These are phyloP conservation scores for Colletotrichum sp. DNA, from an alignment of 2,329 filamentous ascomycete genomes.

Conservation along the genomic window DNA sequence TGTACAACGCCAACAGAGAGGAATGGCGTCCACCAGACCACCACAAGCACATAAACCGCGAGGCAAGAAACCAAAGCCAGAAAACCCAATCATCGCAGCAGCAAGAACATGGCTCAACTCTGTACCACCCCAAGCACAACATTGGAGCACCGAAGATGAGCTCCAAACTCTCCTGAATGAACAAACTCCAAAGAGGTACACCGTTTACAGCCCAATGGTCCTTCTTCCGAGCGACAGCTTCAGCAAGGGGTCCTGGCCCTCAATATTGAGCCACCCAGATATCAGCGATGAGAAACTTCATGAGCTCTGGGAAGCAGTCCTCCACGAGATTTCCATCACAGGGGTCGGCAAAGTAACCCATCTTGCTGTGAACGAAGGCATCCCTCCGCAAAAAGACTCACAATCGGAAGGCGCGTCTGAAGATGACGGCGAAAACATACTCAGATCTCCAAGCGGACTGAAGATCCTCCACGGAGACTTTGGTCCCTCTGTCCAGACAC, in stretches of 20 bases:
- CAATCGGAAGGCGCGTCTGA: not conserved
- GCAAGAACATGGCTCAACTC: constrained; percentile 38
- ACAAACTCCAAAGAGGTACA: constrained; percentile 61
- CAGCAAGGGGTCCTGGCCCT: constrained; percentile 42
- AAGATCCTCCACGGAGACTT: constrained; percentile 77
- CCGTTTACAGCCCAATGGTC: constrained; percentile 65
- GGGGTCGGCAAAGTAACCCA: constrained; percentile 53
- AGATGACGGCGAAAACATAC: constrained; percentile 62
- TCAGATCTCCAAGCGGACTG: constrained; percentile 76
- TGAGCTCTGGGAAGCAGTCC: constrained; percentile 53
- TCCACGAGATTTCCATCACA: constrained; percentile 49
- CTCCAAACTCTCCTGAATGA: constrained; percentile 37
- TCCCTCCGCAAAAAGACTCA: constrained; percentile 48
- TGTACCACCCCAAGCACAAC: constrained; percentile 23
- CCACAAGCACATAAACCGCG: constrained; percentile 18
- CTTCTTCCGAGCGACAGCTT: constrained; percentile 66
- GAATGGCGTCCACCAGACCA: not conserved
- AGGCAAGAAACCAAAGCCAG: constrained; percentile 29
- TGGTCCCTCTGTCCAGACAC: constrained; percentile 50
- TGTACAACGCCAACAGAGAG: not conserved
- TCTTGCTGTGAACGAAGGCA: constrained; percentile 66
- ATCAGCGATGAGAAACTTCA: constrained; percentile 27
- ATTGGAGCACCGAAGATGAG: constrained; percentile 11
- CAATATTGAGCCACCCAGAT: constrained; percentile 31
- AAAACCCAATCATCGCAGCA: constrained; percentile 39